A percentile compares a stretch with the other conserved stretches of the same genome.
phyloP scores from a whole-genome alignment of 2,329 filamentous ascomycete species.

The Pseudogymnoascus sp. region DNA sequence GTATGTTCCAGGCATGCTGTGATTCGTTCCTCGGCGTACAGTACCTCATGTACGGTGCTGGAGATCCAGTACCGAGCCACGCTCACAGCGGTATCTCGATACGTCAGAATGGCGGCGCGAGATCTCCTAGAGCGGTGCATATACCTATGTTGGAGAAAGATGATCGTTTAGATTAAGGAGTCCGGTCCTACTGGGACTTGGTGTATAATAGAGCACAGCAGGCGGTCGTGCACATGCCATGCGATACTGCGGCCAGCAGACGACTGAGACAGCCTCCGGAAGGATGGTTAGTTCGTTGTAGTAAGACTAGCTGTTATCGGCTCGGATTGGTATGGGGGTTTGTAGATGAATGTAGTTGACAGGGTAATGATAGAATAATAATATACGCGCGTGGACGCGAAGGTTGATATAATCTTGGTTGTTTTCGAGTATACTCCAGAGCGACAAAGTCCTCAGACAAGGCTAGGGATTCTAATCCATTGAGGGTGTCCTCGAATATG shows the following conservation, averaged over 20 bases:
- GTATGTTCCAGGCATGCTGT: constrained; percentile 71
- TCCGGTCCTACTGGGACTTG: not conserved
- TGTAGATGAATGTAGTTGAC: not conserved
- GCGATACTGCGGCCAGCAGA: not conserved
- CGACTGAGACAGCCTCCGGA: not conserved
- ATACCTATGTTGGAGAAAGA: constrained; percentile 25
- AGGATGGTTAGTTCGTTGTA: not conserved
- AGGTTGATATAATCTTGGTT: not conserved
- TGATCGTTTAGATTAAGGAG: constrained; percentile 20
- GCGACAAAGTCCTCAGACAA: not conserved
- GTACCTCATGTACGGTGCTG: constrained; percentile 62
- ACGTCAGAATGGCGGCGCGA: not conserved
- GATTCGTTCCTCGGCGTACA: constrained; percentile 69
- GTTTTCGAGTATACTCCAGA: not conserved
- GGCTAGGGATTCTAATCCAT: not conserved
- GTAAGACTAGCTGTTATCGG: not conserved
- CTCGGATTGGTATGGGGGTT: not conserved
- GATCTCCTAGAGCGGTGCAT: constrained; percentile 12
- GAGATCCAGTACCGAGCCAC: constrained; percentile 23
- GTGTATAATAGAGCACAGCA: constrained; percentile 1
- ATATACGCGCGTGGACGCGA: not conserved
- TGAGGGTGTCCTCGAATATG: not conserved
- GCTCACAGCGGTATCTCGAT: not conserved
- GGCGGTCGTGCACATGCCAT: not conserved
- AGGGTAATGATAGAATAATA: not conserved